Conservation (phyloP, 2,329 filamentous ascomycete species). For the Microdochium nivale region DNA sequence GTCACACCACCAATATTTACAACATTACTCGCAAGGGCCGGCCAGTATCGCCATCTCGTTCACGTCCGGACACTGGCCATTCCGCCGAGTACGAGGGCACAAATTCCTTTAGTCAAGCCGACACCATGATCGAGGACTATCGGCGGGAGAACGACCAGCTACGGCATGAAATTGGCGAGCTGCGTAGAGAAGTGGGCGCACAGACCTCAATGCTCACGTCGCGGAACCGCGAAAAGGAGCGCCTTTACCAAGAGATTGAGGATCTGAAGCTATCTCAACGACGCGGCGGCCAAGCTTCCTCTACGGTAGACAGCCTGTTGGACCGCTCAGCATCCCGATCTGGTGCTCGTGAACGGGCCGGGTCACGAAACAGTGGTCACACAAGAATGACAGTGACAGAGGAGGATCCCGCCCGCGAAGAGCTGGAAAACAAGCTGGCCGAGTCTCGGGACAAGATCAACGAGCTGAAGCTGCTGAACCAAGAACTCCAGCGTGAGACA, state of each 20-base stretch:
- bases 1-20: slow-evolving; percentile 58
- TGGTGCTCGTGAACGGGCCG: slow-evolving; percentile 57
- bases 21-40: slow-evolving; percentile 50
- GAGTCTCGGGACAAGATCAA: slow-evolving; percentile 81
- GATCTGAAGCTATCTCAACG: slow-evolving; percentile 85
- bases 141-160: slow-evolving; percentile 63
- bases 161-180: slow-evolving; percentile 83
- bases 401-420: slow-evolving; percentile 75
- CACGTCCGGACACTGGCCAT: slow-evolving; percentile 38
- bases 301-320: slow-evolving; percentile 79
- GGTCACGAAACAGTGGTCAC: slow-evolving; percentile 63
- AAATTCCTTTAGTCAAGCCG: slow-evolving; percentile 47
- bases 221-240: slow-evolving; percentile 87
- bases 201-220: slow-evolving; percentile 98
- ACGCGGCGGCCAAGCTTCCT: slow-evolving; percentile 53
- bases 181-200: slow-evolving; percentile 85
- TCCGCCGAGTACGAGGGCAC: slow-evolving; percentile 43
- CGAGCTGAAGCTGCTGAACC: slow-evolving; percentile 78
- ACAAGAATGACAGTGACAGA: slow-evolving; percentile 52
- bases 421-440: slow-evolving; percentile 75
- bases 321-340: slow-evolving; percentile 90
- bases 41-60: slow-evolving; percentile 33
- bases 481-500: slow-evolving; percentile 76
- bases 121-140: slow-evolving; percentile 69
- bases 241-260: slow-evolving; percentile 93